phyloP scores from a whole-genome alignment of 2,329 filamentous ascomycete species.

The Dothidotthia symphoricarpi region DNA sequence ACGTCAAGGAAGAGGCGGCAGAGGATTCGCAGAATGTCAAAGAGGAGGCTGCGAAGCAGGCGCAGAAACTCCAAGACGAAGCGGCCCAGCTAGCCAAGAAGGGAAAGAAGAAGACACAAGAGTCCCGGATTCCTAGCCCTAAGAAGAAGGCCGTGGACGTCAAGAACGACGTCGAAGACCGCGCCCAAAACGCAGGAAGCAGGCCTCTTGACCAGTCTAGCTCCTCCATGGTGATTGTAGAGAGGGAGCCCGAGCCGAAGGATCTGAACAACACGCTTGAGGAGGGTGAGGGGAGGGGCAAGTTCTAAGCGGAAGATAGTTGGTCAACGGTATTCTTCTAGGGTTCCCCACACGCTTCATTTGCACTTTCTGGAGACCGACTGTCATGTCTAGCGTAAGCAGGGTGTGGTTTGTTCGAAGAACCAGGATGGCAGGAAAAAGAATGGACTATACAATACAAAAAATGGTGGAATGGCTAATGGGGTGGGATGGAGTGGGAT shows the following conservation, averaged over 20 bases:
- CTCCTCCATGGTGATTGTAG: not conserved
- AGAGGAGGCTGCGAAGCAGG: conserved; percentile 8
- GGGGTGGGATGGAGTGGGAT: no score
- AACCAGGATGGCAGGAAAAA: no score
- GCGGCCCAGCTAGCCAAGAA: conserved; percentile 9
- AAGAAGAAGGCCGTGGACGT: conserved; percentile 11
- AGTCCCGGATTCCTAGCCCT: conserved; percentile 7
- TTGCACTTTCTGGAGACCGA: no score
- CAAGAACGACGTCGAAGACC: conserved; percentile 12
- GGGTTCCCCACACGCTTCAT: no score
- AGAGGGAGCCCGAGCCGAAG: conserved; percentile 26
- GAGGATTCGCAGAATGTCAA: conserved; percentile 7
- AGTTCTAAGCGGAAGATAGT: conserved; percentile 12
- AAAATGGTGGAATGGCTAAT: no score
- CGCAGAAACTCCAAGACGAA: conserved; percentile 14
- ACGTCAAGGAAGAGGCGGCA: no score
- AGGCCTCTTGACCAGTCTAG: not conserved
- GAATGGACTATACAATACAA: no score
- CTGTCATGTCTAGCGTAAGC: no score
- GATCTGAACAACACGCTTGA: conserved; percentile 24
- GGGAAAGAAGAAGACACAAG: conserved; percentile 16
- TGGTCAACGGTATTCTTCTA: no score
- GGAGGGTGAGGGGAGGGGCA: conserved; percentile 20
- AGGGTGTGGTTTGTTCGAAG: no score
- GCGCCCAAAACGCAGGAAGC: conserved; percentile 5